Base-by-base conservation (phyloP, 202 grass and related monocot species). In the Brachypodium distachyon region DNA sequence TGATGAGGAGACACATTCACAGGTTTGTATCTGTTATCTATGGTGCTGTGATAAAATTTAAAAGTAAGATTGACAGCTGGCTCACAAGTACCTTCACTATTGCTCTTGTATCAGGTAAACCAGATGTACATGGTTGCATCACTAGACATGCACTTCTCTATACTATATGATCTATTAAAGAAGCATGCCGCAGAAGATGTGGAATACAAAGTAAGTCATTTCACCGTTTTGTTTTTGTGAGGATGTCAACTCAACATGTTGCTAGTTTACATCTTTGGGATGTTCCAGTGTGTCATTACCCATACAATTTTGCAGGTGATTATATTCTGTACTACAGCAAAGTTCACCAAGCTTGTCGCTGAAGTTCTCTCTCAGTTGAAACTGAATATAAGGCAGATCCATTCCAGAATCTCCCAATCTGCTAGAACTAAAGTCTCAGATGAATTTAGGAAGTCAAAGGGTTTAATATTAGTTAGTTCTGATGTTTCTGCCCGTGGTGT, bases 291-390 rank as follows among this genome's bases (percentile, higher is more conserved):
- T 68, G 6, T 47, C 36, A 76, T 68, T 83, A 49, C 37, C 33
- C 40, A 67, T 67, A 29, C 23, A 40, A 66, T 62, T 64, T 82
- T 88, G 79, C 65, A 98, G 95, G 95, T 96, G 16, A 93, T 99
- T 81, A 48, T 99, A 82, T 99, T 99, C 53, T 99, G 96, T 81
- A 99, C 96, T 46, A 99, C 92, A 76, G 96, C 96, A 70, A 93
- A 87, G 96, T 80, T 89, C 44, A 99, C 96, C 39, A 93, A 85
- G 77, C 89, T 99, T 70, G 85, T 92, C 9, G 92, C 92, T 75
- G 92, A 90, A 16, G 10, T 95, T 32, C 89, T 99, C 62, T 76
- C 77, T 40, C 84, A 84, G 43, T 80, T 99, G 54, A 87, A 83
- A 58, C 43, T 99, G 76, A 99, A 95, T 83, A 25, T 95, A 67